A percentile compares a stretch with the other conserved stretches of the same genome.
phyloP scores from a whole-genome alignment of 2,329 filamentous ascomycete species.

The Phialemoniopsis sp. region DNA sequence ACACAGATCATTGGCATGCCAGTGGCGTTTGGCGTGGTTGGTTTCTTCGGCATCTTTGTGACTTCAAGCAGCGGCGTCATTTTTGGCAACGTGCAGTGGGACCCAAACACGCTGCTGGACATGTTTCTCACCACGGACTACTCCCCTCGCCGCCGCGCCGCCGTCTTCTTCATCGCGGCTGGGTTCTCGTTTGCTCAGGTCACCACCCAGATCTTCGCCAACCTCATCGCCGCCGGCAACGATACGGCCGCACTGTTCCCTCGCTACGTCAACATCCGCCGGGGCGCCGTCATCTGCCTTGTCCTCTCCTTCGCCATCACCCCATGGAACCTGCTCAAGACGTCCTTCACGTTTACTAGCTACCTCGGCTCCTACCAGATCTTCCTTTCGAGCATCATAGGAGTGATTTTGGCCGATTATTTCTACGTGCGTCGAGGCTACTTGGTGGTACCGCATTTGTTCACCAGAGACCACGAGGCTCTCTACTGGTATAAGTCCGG shows the following conservation, averaged over 20 bases:
- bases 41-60: constrained; percentile 32
- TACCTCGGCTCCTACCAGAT: constrained; percentile 34
- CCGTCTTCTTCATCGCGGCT: constrained; percentile 28
- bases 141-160: constrained; percentile 27
- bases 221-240: constrained; percentile 32
- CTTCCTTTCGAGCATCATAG: constrained; percentile 20
- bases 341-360: constrained; percentile 31
- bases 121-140: constrained; percentile 32
- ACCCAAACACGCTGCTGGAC: constrained; percentile 36
- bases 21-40: constrained; percentile 15
- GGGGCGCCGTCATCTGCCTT: constrained; percentile 34
- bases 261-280: constrained; percentile 33
- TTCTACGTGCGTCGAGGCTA: background rate
- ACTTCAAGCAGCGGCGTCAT: constrained; percentile 26
- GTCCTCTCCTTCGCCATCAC: constrained; percentile 27
- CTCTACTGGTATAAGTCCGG: constrained; percentile 1
- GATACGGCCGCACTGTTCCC: constrained; percentile 35
- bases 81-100: constrained; percentile 33
- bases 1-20: constrained; percentile 28
- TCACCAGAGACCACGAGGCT: background rate
- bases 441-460: background rate
- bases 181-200: constrained; percentile 24
- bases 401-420: background rate
- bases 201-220: constrained; percentile 32
- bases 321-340: constrained; percentile 36